A percentile compares a stretch with the other conserved stretches of the same genome.
These are phyloP conservation scores for Paramecium sonneborni DNA, from an alignment of 73 alveolate species.

Conservation along the genomic window DNA sequence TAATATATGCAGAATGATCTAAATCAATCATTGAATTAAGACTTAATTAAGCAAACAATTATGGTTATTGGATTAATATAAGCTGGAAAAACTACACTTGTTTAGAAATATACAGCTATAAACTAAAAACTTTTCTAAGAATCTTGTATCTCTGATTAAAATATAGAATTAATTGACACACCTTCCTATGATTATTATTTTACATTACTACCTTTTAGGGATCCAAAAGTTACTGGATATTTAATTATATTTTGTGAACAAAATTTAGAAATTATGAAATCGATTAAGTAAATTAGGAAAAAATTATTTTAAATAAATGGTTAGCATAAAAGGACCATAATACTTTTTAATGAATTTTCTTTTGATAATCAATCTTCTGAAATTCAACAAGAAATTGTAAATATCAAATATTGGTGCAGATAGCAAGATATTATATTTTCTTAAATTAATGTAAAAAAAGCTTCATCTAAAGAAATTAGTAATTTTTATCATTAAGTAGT, in stretches of 20 bases:
- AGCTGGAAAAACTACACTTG: background rate
- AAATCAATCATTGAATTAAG: background rate
- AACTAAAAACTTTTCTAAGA: background rate
- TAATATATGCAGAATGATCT: slow-evolving; percentile 24
- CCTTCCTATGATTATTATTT: slow-evolving; percentile 48
- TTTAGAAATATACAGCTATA: background rate
- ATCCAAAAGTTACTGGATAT: slow-evolving; percentile 37
- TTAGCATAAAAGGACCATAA: background rate
- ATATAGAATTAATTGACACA: slow-evolving; percentile 41
- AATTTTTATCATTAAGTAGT: background rate
- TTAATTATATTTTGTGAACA: background rate
- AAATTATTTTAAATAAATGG: slow-evolving; percentile 34
- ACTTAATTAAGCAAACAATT: background rate
- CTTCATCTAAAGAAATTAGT: background rate
- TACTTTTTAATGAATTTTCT: background rate
- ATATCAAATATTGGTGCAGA: background rate
- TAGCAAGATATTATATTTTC: background rate
- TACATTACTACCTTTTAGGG: slow-evolving; percentile 2
- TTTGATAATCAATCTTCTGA: background rate
- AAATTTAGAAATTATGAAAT: background rate
- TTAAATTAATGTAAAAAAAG: background rate
- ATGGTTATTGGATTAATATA: background rate
- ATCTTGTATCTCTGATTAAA: background rate
- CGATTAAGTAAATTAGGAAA: background rate
- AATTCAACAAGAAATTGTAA: background rate